phyloP scores from a whole-genome alignment of 2,329 filamentous ascomycete genomes.

The Nannizzia gypsea region DNA sequence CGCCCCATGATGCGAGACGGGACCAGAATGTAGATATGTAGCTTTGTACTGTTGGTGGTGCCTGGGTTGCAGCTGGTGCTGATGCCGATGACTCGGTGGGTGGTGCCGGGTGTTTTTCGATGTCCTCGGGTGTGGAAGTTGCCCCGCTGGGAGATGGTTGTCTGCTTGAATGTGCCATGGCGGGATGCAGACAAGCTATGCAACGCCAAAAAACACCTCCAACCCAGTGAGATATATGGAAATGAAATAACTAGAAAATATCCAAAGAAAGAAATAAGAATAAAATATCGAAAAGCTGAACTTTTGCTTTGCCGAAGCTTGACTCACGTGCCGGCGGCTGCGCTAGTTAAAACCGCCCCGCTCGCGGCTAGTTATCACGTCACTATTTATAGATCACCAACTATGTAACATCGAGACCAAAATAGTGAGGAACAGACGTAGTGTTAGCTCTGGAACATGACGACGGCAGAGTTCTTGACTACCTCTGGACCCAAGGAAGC shows the following conservation, averaged over 20 bases:
- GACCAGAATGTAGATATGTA: conserved; percentile 12
- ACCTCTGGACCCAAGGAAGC: conserved; percentile 35
- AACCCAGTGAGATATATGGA: too few relatives aligned
- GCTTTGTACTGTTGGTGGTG: not conserved
- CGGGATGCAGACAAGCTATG: too few relatives aligned
- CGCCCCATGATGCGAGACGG: conserved; percentile 24
- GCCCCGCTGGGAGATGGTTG: too few relatives aligned
- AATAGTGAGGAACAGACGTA: too few relatives aligned
- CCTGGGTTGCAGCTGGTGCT: too few relatives aligned
- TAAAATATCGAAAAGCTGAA: not conserved
- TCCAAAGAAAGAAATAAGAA: not conserved
- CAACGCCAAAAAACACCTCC: too few relatives aligned
- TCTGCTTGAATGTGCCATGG: too few relatives aligned
- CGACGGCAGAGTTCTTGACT: conserved; percentile 30
- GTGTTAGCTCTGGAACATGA: conserved; percentile 21
- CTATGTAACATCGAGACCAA: too few relatives aligned
- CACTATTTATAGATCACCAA: not conserved
- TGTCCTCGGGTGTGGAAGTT: not conserved
- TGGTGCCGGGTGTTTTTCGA: not conserved
- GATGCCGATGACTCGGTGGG: not conserved
- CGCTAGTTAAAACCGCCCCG: not conserved
- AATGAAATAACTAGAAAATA: not conserved
- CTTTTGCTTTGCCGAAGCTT: not conserved
- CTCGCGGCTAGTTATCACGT: not conserved
- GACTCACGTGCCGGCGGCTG: not conserved